Evolutionary conservation across 2,329 filamentous ascomycete species (phyloP).

Genomic region (Apiospora phragmitis): DNA sequence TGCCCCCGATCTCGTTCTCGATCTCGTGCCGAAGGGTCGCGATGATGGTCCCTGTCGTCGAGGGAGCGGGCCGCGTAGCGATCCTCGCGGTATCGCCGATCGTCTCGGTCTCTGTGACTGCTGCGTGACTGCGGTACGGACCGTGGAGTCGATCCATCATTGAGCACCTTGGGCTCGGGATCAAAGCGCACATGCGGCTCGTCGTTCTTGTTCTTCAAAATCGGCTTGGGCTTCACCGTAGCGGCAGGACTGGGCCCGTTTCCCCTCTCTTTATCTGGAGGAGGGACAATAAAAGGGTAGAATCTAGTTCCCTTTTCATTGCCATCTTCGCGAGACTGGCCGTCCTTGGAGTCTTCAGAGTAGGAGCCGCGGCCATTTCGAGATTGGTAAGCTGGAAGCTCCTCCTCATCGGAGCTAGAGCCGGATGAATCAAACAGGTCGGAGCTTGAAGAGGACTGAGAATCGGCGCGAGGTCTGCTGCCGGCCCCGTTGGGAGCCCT

Average conservation of each 20-base stretch:
- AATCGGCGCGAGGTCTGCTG: slow-evolving; percentile 23
- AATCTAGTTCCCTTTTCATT: slow-evolving; percentile 32
- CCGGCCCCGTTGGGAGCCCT: slow-evolving; percentile 1
- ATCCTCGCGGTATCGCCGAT: slow-evolving; percentile 27
- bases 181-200: slow-evolving; percentile 56
- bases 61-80: slow-evolving; percentile 19
- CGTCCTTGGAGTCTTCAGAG: slow-evolving; percentile 16
- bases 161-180: slow-evolving; percentile 37
- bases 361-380: slow-evolving; percentile 3
- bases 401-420: slow-evolving; percentile 18
- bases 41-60: slow-evolving; percentile 26
- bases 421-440: slow-evolving; percentile 31
- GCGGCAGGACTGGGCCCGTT: slow-evolving; percentile 32
- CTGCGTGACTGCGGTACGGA: slow-evolving; percentile 31
- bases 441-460: slow-evolving; percentile 23
- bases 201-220: slow-evolving; percentile 62
- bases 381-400: slow-evolving; percentile 2
- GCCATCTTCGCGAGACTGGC: slow-evolving; percentile 18
- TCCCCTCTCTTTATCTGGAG: slow-evolving; percentile 27
- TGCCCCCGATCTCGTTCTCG: slow-evolving; percentile 23
- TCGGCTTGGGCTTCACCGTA: slow-evolving; percentile 52
- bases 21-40: slow-evolving; percentile 22
- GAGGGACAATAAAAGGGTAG: slow-evolving; percentile 44
- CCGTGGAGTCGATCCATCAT: slow-evolving; percentile 39
- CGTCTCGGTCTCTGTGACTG: slow-evolving; percentile 15